Conservation (phyloP, 2,329 filamentous ascomycete genomes). For the Tolypocladium tropicale region DNA sequence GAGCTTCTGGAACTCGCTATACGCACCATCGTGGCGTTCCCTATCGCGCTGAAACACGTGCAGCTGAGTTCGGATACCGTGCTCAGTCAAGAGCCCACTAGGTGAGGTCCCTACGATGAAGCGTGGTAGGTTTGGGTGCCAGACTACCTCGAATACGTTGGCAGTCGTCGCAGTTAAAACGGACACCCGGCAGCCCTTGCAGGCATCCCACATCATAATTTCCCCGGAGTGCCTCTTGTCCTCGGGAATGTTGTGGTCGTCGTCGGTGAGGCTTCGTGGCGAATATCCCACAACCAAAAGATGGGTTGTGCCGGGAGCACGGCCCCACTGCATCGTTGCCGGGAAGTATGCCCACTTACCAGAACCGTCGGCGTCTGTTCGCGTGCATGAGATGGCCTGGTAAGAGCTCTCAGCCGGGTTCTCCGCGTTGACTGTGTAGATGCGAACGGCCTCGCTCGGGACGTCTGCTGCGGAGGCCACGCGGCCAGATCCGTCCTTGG, state of each 20-base stretch:
- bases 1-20: constrained; percentile 38
- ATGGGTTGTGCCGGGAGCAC: constrained; percentile 30
- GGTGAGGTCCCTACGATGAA: constrained; percentile 51
- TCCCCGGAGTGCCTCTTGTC: constrained; percentile 49
- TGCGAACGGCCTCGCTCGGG: constrained; percentile 39
- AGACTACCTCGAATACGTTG: constrained; percentile 55
- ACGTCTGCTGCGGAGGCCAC: constrained; percentile 53
- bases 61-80: constrained; percentile 43
- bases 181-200: constrained; percentile 29
- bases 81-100: constrained; percentile 31
- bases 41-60: constrained; percentile 36
- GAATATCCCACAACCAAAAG: constrained; percentile 54
- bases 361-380: constrained; percentile 19
- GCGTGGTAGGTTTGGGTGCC: constrained; percentile 44
- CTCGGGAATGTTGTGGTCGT: constrained; percentile 49
- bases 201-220: constrained; percentile 48
- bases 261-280: constrained; percentile 39
- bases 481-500: constrained; percentile 33
- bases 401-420: constrained; percentile 27
- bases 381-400: constrained; percentile 30
- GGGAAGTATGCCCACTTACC: constrained; percentile 54
- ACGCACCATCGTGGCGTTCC: constrained; percentile 16
- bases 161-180: constrained; percentile 41
- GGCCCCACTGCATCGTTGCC: constrained; percentile 53
- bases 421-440: constrained; percentile 37